Percentiles rank a stretch among this genome's conserved stretches.
phyloP scores from a whole-genome alignment of 257 asterid species.

The Mentha longifolia region DNA sequence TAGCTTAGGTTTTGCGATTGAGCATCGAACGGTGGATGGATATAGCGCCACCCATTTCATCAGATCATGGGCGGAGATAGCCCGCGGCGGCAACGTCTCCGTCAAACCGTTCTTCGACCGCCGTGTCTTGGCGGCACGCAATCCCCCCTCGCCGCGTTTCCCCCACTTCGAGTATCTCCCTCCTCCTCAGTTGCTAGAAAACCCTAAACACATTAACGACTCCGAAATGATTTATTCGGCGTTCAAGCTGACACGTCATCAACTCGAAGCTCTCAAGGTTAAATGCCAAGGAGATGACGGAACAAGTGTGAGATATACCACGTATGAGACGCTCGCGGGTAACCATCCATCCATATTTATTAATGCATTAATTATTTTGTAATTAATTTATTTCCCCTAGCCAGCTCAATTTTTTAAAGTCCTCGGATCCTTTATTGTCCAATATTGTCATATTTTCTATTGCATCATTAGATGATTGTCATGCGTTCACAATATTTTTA shows the following conservation, averaged over 20 bases:
- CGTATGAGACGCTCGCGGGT: constrained; percentile 21
- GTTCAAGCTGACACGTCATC: constrained; percentile 55
- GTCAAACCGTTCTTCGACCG: constrained; percentile 63
- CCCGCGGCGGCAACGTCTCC: neutral
- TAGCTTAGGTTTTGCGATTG: neutral
- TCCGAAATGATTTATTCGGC: constrained; percentile 30
- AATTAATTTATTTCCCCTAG: too few species aligned
- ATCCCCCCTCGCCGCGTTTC: constrained; percentile 66
- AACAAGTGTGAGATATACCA: constrained; percentile 43
- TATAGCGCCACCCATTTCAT: neutral
- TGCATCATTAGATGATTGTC: too few species aligned
- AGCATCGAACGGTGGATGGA: neutral
- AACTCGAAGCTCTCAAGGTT: constrained; percentile 55
- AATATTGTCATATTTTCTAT: too few species aligned
- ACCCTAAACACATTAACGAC: neutral
- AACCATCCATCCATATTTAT: too few species aligned
- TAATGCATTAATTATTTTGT: too few species aligned
- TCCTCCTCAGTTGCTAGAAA: constrained; percentile 49
- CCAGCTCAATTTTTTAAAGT: too few species aligned
- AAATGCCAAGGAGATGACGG: constrained; percentile 55
- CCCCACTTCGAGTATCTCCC: constrained; percentile 68
- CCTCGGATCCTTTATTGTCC: too few species aligned
- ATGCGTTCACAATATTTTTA: too few species aligned
- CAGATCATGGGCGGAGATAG: neutral
- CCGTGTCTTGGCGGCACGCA: constrained; percentile 61